Conservation (phyloP, 495 filamentous ascomycete species). For the Amniculicola lignicola region DNA sequence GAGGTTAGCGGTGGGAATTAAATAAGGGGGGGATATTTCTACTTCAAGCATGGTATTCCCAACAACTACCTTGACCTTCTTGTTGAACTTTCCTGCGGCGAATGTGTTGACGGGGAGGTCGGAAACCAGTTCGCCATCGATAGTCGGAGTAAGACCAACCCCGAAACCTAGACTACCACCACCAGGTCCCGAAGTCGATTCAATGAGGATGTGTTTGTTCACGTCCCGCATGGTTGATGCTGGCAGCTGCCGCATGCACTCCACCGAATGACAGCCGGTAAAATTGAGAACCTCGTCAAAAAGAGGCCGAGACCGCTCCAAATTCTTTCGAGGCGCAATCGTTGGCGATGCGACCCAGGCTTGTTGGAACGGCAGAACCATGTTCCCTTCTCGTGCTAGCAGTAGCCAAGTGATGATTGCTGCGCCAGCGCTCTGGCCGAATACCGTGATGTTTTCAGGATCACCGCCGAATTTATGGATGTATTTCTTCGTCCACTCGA, state of each 20-base stretch:
- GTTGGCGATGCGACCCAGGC: neutral
- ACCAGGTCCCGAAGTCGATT: neutral
- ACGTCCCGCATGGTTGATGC: neutral
- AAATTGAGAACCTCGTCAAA: neutral
- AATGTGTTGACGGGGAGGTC: neutral
- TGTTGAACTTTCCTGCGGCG: constrained; percentile 1
- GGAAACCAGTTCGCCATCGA: constrained; percentile 1
- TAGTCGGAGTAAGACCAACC: neutral
- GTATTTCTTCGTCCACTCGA: constrained; percentile 33
- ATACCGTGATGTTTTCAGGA: constrained; percentile 39
- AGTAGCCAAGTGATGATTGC: constrained; percentile 22
- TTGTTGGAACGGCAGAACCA: neutral
- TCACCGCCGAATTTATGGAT: constrained; percentile 35
- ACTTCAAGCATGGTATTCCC: neutral
- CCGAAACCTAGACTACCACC: neutral
- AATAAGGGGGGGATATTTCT: neutral
- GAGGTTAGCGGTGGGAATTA: neutral
- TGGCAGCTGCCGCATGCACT: neutral
- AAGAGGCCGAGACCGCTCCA: neutral
- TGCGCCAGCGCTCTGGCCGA: constrained; percentile 55
- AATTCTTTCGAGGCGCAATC: neutral
- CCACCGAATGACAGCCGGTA: neutral
- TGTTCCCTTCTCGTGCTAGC: neutral
- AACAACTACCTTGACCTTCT: neutral
- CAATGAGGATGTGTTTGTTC: neutral